These are phyloP conservation scores for Sclerotinia spermophila DNA, from an alignment of 2,329 filamentous ascomycete genomes.

Conservation along the genomic window DNA sequence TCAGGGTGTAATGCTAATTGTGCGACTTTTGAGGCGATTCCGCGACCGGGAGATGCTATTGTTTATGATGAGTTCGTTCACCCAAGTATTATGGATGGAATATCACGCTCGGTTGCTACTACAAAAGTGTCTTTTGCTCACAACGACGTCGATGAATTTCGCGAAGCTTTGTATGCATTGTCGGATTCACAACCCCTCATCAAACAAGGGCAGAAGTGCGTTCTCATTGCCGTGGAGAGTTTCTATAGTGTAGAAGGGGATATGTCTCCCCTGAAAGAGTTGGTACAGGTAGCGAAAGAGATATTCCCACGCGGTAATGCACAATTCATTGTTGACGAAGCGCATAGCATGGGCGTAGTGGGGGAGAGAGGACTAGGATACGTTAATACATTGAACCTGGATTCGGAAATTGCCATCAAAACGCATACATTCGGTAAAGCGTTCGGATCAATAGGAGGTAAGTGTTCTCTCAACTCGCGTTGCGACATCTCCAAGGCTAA, in stretches of 20 bases:
- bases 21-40: background rate
- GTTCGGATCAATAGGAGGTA: background rate
- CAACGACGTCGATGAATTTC: background rate
- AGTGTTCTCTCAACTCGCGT: background rate
- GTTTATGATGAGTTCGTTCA: background rate
- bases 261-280: background rate
- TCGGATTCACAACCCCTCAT: background rate
- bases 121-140: background rate
- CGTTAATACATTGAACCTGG: background rate
- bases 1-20: background rate
- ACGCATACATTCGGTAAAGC: background rate
- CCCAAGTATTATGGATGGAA: background rate
- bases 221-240: background rate
- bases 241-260: constrained; percentile 3
- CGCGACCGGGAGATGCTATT: background rate
- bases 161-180: background rate
- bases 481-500: background rate
- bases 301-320: background rate
- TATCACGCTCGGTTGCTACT: background rate
- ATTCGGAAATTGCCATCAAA: background rate
- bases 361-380: background rate
- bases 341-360: background rate
- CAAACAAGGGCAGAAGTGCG: background rate
- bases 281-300: background rate
- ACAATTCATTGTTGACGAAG: background rate